A percentile compares a stretch with the other conserved stretches of the same genome.
Conservation (phyloP, 768 basidiomycete genomes). For the Mycena amicta region DNA sequence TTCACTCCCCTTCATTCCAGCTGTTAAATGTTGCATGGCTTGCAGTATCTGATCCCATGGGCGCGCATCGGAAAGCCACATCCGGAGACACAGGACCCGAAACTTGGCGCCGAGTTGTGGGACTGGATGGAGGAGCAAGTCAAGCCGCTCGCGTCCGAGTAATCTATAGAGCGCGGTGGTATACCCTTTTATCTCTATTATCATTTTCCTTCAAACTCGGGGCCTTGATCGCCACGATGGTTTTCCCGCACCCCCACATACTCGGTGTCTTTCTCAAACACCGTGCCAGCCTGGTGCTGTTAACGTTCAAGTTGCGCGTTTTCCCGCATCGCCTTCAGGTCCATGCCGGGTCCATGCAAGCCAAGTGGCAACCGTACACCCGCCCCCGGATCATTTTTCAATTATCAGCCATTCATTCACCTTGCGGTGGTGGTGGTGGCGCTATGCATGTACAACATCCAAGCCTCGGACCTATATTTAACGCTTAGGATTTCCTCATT, state of each 20-base stretch:
- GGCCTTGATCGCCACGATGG: background rate
- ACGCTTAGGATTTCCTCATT: background rate
- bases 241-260: too few relatives aligned
- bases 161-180: background rate
- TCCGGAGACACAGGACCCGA: constrained; percentile 21
- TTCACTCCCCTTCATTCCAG: too few relatives aligned
- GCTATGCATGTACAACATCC: too few relatives aligned
- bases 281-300: too few relatives aligned
- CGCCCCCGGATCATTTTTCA: background rate
- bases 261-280: background rate
- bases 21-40: background rate
- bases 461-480: too few relatives aligned
- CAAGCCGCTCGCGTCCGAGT: constrained; percentile 22
- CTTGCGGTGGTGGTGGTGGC: too few relatives aligned
- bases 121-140: constrained; percentile 28
- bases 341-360: too few relatives aligned
- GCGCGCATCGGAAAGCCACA: constrained; percentile 25
- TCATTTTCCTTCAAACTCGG: background rate
- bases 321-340: background rate
- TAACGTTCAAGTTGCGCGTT: background rate
- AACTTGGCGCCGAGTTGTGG: constrained; percentile 28
- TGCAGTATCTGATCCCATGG: constrained; percentile 29
- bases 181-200: background rate
- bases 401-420: background rate
- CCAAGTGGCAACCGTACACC: too few relatives aligned